These are phyloP conservation scores for Mortierella sp. DNA, from an alignment of 371 early-diverging fungal genomes.

Conservation along the genomic window DNA sequence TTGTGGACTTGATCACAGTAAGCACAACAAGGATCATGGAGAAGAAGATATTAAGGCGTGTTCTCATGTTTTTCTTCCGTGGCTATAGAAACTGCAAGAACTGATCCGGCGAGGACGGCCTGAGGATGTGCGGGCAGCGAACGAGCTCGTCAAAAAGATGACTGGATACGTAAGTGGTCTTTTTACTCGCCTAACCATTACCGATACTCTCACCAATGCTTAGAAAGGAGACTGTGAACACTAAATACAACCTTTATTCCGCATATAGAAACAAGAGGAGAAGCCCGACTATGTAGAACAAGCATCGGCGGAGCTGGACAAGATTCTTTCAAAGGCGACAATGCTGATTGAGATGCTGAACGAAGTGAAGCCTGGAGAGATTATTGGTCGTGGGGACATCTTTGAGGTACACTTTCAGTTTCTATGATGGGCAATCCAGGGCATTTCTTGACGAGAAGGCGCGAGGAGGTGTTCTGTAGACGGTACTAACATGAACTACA, in stretches of 20 bases:
- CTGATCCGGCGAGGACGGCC: slow-evolving; percentile 94
- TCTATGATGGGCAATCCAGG: neutral
- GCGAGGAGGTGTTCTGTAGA: too few relatives aligned
- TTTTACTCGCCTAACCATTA: neutral
- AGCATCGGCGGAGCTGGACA: slow-evolving; percentile 83
- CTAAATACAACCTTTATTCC: neutral
- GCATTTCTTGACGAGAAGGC: neutral
- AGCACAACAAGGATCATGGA: neutral
- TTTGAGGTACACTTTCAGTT: slow-evolving; percentile 61
- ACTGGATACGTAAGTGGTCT: slow-evolving; percentile 82
- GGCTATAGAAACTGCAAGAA: slow-evolving; percentile 90
- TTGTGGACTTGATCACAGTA: too few relatives aligned
- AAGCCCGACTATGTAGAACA: slow-evolving; percentile 87
- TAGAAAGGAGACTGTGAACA: neutral
- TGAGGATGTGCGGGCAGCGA: slow-evolving; percentile 94
- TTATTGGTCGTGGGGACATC: slow-evolving; percentile 70
- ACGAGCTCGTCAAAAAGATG: slow-evolving; percentile 96
- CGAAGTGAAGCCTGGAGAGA: slow-evolving; percentile 72
- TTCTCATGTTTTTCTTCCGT: neutral
- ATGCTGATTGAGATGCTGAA: slow-evolving; percentile 85
- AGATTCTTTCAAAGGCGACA: slow-evolving; percentile 81
- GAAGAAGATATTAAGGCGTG: neutral
- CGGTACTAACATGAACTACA: neutral
- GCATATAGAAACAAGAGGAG: slow-evolving; percentile 70
- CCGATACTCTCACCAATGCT: neutral